phyloP scores from a whole-genome alignment of 1,284 basidiomycete species.

The Cryptococcus maquisensis region DNA sequence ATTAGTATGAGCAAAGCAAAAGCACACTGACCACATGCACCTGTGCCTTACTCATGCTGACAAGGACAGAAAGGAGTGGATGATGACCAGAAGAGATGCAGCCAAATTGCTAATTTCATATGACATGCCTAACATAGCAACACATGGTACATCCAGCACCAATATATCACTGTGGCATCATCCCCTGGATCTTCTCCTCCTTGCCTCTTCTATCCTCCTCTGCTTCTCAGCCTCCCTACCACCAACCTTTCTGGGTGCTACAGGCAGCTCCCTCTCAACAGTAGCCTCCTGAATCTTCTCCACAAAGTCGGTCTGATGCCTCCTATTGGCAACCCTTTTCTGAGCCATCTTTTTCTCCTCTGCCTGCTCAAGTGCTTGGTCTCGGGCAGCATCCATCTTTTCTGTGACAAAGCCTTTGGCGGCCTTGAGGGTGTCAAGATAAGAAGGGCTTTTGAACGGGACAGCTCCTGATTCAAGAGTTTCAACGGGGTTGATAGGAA shows the following conservation, averaged over 20 bases:
- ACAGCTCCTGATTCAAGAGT: constrained; percentile 21
- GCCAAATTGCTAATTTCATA: too few species aligned
- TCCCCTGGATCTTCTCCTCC: constrained; percentile 20
- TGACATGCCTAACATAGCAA: neutral
- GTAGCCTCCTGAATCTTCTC: constrained; percentile 11
- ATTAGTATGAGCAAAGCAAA: too few species aligned
- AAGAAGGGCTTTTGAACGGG: constrained; percentile 15
- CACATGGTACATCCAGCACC: neutral
- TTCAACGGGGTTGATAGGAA: constrained; percentile 38
- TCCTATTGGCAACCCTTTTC: neutral
- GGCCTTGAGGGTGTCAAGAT: constrained; percentile 19
- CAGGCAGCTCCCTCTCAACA: neutral
- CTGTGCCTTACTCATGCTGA: too few species aligned
- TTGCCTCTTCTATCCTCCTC: constrained; percentile 27
- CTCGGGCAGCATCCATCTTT: constrained; percentile 4
- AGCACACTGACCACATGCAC: too few species aligned
- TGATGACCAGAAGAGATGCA: too few species aligned
- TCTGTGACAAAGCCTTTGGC: constrained; percentile 9
- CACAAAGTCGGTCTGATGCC: constrained; percentile 1
- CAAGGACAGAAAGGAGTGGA: too few species aligned
- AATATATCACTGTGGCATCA: too few species aligned
- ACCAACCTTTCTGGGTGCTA: neutral
- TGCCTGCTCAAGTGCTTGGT: neutral
- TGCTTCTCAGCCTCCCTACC: constrained; percentile 23
- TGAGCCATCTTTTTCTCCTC: neutral